Evolutionary conservation across 2,329 filamentous ascomycete genomes (phyloP), one percentile per base, ranked within the genome.

Genomic region (Rutstroemia sydowiana): DNA sequence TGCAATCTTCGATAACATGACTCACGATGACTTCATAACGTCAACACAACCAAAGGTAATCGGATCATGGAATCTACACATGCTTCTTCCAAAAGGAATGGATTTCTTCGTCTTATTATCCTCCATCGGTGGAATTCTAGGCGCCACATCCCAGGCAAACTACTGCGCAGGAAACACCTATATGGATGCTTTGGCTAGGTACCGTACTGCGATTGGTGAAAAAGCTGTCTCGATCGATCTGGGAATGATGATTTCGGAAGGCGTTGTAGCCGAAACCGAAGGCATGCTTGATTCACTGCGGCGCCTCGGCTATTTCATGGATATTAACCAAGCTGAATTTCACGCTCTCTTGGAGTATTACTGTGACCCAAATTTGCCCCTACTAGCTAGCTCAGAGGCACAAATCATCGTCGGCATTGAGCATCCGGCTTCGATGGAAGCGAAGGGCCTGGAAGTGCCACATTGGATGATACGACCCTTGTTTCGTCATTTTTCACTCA

Each of bases 41-140:
- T 26, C 31, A 11, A 11, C 34, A 9, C 3, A 14, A 5, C 43
- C 43, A 18, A 45, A 45, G 31, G 30, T 45, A 16, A 2, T 14
- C 20, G 43, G 43, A 9, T 23, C 43, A 9, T 21, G 18, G 13
- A 45, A 45, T 6, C 43, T 45, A 6, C 43, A 32, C 23, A 13
- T 20, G 9, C 14, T 32, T 3, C 31, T 45, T 10, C 28, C 43
- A 5, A 7, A 26, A 5, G 9, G 5, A 1, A 34, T 55, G 5
- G 26, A 53, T 18, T 52, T 72, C 55, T 71, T 72, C 57, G 53
- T 72, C 32, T 48, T 67, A 32, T 53, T 71, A 4, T 69, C 68
- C 2, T 72, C 69, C 0, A 49, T 65, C 26, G 56, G 57, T 39
- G 63, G 65, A 9, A 44, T 54, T 11, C 21, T 57, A 13, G 56